A percentile compares a stretch with the other conserved stretches of the same genome.
These are phyloP conservation scores for Batkoa obscura DNA, from an alignment of 371 early-diverging fungal genomes.

Conservation along the genomic window DNA sequence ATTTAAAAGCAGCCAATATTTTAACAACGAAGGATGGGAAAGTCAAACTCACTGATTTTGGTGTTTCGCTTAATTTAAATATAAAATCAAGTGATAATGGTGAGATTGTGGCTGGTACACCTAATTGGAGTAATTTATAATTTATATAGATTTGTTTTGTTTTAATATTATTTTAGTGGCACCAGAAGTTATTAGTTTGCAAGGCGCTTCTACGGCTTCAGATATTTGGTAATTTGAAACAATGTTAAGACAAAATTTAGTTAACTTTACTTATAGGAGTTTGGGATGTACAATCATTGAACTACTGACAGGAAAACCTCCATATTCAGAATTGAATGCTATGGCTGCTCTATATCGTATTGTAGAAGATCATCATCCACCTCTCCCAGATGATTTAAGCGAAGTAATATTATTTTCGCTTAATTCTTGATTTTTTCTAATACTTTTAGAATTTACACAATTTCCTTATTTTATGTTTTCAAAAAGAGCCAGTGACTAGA, in stretches of 20 bases:
- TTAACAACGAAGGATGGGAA: slow-evolving; percentile 82
- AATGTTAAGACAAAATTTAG: slow-evolving; percentile 11
- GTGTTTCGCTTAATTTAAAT: slow-evolving; percentile 69
- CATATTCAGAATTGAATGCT: slow-evolving; percentile 53
- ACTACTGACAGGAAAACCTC: slow-evolving; percentile 69
- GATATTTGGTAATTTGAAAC: slow-evolving; percentile 53
- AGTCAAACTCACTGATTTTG: slow-evolving; percentile 90
- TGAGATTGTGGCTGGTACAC: slow-evolving; percentile 68
- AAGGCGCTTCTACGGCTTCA: slow-evolving; percentile 57
- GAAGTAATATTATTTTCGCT: neutral
- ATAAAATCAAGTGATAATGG: slow-evolving; percentile 23
- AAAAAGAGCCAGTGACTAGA: slow-evolving; percentile 49
- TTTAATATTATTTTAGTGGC: slow-evolving; percentile 33
- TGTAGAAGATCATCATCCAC: slow-evolving; percentile 75
- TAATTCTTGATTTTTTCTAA: neutral
- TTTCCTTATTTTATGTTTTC: slow-evolving; percentile 62
- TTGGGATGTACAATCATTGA: slow-evolving; percentile 77
- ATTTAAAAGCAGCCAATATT: slow-evolving; percentile 92
- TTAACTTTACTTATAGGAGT: neutral
- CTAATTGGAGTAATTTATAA: slow-evolving; percentile 68
- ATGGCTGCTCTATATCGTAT: slow-evolving; percentile 82
- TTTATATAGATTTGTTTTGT: neutral
- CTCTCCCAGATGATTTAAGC: too few relatives aligned
- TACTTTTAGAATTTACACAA: slow-evolving; percentile 29
- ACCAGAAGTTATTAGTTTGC: slow-evolving; percentile 83